These are phyloP conservation scores for Phaeotremella skinneri DNA, from an alignment of 768 basidiomycete species.

Conservation along the genomic window DNA sequence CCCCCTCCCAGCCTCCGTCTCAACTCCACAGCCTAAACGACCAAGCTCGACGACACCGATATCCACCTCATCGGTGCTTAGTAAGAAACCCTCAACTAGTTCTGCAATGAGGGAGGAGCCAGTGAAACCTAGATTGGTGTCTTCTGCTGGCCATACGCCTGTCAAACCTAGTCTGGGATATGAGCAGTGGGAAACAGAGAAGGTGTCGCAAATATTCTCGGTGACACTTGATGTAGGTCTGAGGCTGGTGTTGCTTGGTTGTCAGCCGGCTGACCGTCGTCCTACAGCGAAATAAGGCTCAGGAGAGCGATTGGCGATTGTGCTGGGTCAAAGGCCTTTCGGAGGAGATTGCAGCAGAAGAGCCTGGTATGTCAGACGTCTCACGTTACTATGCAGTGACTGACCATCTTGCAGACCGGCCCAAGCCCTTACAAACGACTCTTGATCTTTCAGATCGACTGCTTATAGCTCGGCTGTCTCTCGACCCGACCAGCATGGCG, in stretches of 20 bases:
- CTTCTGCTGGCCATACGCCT: conserved; percentile 28
- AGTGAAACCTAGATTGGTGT: conserved; percentile 59
- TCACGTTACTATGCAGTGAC: background rate
- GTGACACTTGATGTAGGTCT: conserved; percentile 73
- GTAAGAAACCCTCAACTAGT: conserved; percentile 24
- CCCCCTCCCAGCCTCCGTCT: conserved; percentile 8
- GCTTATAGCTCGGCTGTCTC: conserved; percentile 77
- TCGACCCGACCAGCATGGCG: conserved; percentile 58
- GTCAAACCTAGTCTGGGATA: conserved; percentile 58
- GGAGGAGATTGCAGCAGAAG: conserved; percentile 62
- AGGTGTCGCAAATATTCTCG: conserved; percentile 66
- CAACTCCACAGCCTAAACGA: conserved; percentile 11
- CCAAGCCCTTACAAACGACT: conserved; percentile 56
- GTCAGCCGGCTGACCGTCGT: conserved; percentile 9
- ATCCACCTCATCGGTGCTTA: conserved; percentile 10
- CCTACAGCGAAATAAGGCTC: conserved; percentile 60
- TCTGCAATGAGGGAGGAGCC: conserved; percentile 44
- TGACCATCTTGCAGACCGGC: conserved; percentile 21
- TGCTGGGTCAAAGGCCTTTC: conserved; percentile 81
- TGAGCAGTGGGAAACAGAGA: conserved; percentile 70
- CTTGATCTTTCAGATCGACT: conserved; percentile 70
- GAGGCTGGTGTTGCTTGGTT: conserved; percentile 5
- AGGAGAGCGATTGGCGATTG: conserved; percentile 63
- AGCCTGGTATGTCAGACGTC: conserved; percentile 7
- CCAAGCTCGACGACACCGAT: conserved; percentile 8